Conservation (phyloP, 140 eudicot genomes). For the Ambrosia hybrid region DNA sequence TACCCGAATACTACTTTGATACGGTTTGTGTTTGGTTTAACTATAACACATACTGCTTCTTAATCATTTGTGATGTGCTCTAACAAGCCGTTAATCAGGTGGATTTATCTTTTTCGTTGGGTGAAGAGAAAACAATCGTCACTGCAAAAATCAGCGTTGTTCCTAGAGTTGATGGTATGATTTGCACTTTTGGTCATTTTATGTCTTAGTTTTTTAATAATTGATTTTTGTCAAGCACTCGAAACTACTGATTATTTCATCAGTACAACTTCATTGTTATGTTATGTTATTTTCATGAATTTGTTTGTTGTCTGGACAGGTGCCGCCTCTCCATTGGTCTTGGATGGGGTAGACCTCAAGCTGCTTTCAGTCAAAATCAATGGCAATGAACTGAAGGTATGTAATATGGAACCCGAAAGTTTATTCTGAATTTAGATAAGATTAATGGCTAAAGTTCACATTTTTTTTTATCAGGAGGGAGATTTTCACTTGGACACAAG, state of each 20-base stretch:
- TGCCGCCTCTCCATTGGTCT: slow-evolving; percentile 56
- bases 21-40: slow-evolving; percentile 41
- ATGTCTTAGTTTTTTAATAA: neutral
- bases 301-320: slow-evolving; percentile 55
- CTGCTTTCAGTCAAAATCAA: slow-evolving; percentile 61
- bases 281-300: no score
- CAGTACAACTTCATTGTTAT: neutral
- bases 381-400: slow-evolving; percentile 64
- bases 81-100: slow-evolving; percentile 47
- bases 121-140: slow-evolving; percentile 86
- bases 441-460: slow-evolving; percentile 1
- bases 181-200: neutral
- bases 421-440: neutral
- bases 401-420: neutral
- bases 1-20: slow-evolving; percentile 91
- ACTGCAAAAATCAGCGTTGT: slow-evolving; percentile 56
- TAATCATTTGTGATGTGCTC: neutral
- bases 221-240: neutral
- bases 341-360: slow-evolving; percentile 84
- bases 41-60: neutral
- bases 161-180: slow-evolving; percentile 78
- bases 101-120: slow-evolving; percentile 69
- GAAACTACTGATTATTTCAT: neutral
- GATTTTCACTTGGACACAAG: slow-evolving; percentile 62
- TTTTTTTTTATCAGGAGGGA: slow-evolving; percentile 54